Base-by-base conservation (phyloP, 331 rosid genomes). In the Phaseolus coccineus region DNA sequence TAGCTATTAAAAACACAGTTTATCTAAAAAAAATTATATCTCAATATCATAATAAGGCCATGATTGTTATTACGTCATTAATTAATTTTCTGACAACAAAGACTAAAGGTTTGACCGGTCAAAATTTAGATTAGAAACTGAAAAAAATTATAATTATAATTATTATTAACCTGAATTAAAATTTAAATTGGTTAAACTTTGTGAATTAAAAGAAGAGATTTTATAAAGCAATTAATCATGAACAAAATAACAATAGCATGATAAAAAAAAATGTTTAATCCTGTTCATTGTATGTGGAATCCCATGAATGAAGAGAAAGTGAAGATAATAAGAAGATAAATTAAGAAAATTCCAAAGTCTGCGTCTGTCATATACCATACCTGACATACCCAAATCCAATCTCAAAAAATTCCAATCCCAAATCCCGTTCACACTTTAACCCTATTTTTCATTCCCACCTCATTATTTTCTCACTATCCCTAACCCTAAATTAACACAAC, bases 341-440 rank as follows among this genome's bases (percentile, higher is more conserved):
- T 40, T 19, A 40, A 30, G 52, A 47, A 58, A 70, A 69, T 46
- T 69, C 77, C 70, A 69, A 19, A 70, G 63, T 13, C 25, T 53
- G 35, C 33, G 66, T 61, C 37, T 58, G 66, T 61, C 73, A 10
- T 16, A 19, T 42, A 81, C 63, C 76, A 13, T 30, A 81, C 70
- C 76, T 57, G 61, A 56, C 84, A 74, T 71, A 13, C 44, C 76
- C 44, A 65, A 73, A 74, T 65, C 51, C 52, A 44, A 73, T 73
- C 70, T 28, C 53, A 42, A 80, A 73, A 80, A 73, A 73, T 80
- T 73, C 84, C 4, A 37, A 51, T 50, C 79, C 13, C 0, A 2
- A 80, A 53, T 44, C 62, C 42, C 8, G 84, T 80, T 80, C 84
- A 80, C 84, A 80, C 84, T 39, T 0, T 1, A 42, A 51, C 65